Evolutionary conservation across 371 early-diverging fungal species (phyloP), one percentile per base, ranked within the genome.

Genomic region (Mortierella sp.): DNA sequence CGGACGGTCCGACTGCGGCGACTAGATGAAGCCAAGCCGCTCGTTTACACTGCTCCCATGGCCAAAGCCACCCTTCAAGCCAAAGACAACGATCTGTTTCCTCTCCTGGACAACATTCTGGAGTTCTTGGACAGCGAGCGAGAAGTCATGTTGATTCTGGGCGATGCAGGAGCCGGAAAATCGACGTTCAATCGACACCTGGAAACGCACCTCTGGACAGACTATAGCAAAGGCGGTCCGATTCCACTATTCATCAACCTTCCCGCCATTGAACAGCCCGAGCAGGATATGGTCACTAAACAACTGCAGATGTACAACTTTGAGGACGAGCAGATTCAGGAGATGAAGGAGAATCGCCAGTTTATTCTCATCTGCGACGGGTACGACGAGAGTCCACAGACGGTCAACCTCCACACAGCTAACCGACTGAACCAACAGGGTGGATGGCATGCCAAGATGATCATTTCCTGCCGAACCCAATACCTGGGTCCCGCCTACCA

Each of bases 281-380:
- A 71, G 2, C 1, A 46, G 31, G 24, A 76, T 55, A 5, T 76
- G 55, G 40, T 76, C 8, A 28, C 10, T 19, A 28, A 75, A 14
- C 76, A 76, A 14, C 40, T 70, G 43, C 55, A 43, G 44, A 28
- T 19, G 6, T 9, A 55, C 28, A 28, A 67, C 31, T 76, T 76
- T 28, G 54, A 70, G 3, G 71, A 76, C 3, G 44, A 21, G 10
- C 70, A 76, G 46, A 76, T 76, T 70, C 26, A 55, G 57, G 71
- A 69, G 11, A 10, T 76, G 5, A 54, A 44, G 46, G 16, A 5
- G 44, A 6, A 40, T 34, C 71, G 76, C 0, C 44, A 46, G 44
- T 44, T 76, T 44, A 31, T 76, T 31, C 10, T 76, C 34, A 76
- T 76, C 51, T 71, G 70, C 28, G 76, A 76, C 57, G 76, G 71